Percentiles rank a stretch among this genome's conserved stretches.
These are phyloP conservation scores for Austroboletus rostrupii DNA, from an alignment of 1,284 basidiomycete species.

Conservation along the genomic window DNA sequence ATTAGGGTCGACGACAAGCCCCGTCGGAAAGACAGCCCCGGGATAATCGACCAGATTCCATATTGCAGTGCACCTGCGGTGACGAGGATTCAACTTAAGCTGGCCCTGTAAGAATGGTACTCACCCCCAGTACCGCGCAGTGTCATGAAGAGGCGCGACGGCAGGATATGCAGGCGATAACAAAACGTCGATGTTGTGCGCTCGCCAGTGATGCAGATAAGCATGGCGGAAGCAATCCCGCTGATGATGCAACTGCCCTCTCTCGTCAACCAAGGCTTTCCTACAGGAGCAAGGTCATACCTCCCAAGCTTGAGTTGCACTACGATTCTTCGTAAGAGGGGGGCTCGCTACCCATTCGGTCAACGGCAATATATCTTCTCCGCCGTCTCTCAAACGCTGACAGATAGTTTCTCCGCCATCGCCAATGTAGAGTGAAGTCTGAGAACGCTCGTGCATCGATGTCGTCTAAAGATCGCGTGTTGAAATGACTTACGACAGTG, in stretches of 20 bases:
- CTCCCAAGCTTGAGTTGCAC: background rate
- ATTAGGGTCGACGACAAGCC: background rate
- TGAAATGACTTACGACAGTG: too few relatives aligned
- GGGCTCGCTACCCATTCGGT: background rate
- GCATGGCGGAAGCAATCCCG: background rate
- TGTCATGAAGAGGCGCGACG: background rate
- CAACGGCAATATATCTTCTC: background rate
- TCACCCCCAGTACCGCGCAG: background rate
- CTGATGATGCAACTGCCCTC: background rate
- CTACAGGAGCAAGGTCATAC: background rate
- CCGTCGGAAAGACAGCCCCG: background rate
- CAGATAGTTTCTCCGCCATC: background rate
- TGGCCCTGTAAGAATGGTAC: too few relatives aligned
- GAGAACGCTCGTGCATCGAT: too few relatives aligned
- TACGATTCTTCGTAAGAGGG: too few relatives aligned
- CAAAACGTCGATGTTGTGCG: background rate
- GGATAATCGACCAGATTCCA: slow-evolving; percentile 26
- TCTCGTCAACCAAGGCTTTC: background rate
- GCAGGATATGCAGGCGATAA: background rate
- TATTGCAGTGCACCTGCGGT: slow-evolving; percentile 18
- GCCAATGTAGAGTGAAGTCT: background rate
- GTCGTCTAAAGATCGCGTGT: too few relatives aligned
- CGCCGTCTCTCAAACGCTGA: background rate
- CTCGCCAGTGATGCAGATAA: background rate
- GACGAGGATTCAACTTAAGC: background rate